phyloP scores from a whole-genome alignment of 1,284 basidiomycete genomes.

The Coniferiporia weirii region DNA sequence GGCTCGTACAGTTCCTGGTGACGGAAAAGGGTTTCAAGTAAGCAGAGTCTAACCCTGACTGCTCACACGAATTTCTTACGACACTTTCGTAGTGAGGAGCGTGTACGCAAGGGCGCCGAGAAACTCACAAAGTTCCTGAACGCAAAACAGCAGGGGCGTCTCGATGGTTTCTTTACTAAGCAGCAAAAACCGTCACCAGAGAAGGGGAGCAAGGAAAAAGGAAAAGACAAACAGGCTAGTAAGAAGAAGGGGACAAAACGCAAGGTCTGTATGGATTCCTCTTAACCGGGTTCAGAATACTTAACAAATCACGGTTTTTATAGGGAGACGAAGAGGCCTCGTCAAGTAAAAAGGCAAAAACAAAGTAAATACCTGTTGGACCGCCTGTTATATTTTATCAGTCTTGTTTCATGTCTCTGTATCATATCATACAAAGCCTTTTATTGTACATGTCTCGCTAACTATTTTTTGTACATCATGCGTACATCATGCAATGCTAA shows the following conservation, averaged over 20 bases:
- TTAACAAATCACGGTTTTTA: not conserved
- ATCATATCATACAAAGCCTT: not conserved
- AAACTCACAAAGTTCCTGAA: constrained; percentile 86
- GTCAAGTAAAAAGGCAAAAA: constrained; percentile 29
- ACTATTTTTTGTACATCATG: not conserved
- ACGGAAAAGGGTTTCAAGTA: constrained; percentile 97
- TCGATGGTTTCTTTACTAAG: constrained; percentile 92
- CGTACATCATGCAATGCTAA: not conserved
- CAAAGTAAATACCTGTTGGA: constrained; percentile 8
- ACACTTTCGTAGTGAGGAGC: constrained; percentile 71
- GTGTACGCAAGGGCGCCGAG: constrained; percentile 92
- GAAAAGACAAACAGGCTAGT: constrained; percentile 31
- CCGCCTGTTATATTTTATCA: not conserved
- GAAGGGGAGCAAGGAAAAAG: constrained; percentile 29
- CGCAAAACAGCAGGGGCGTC: constrained; percentile 91
- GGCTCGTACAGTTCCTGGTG: constrained; percentile 91
- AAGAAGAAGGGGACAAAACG: constrained; percentile 55
- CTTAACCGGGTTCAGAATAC: not conserved
- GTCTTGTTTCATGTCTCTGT: not conserved
- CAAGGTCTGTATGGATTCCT: constrained; percentile 45
- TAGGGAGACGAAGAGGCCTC: constrained; percentile 28
- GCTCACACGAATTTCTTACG: not conserved
- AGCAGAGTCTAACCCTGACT: constrained; percentile 26
- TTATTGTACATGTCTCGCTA: not conserved
- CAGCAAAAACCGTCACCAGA: constrained; percentile 49